phyloP scores from a whole-genome alignment of 305 asterid species.

The Salvia sclarea region DNA sequence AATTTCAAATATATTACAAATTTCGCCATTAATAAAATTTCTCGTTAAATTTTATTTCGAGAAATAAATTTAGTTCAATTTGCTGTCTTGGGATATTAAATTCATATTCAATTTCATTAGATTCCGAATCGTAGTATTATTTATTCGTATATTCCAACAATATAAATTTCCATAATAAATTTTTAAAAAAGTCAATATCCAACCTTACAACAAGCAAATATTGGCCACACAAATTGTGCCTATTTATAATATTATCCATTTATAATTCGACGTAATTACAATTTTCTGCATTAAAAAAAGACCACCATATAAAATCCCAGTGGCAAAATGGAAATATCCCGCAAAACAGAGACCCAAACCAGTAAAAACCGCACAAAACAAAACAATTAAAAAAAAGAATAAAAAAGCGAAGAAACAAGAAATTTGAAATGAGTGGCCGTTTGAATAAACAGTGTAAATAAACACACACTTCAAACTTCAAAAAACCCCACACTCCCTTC shows the following conservation, averaged over 20 bases:
- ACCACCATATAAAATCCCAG: not conserved
- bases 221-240: conserved; percentile 23
- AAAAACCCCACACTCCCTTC: conserved; percentile 33
- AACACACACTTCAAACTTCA: conserved; percentile 45
- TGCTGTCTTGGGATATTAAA: no score
- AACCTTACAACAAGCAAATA: not conserved
- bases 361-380: not conserved
- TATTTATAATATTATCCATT: no score
- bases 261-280: no score
- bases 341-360: conserved; percentile 1
- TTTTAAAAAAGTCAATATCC: not conserved
- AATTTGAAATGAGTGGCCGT: conserved; percentile 62
- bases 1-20: no score
- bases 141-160: not conserved
- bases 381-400: not conserved
- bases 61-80: no score
- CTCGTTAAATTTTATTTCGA: not conserved
- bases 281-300: not conserved
- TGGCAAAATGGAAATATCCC: conserved; percentile 38
- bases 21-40: no score
- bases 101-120: no score
- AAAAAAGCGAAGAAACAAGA: conserved; percentile 34
- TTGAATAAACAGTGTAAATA: conserved; percentile 43
- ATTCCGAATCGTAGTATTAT: no score
- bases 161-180: not conserved